Evolutionary conservation across 129 eudicot species (phyloP).

Genomic region (Cynara cardunculus): DNA sequence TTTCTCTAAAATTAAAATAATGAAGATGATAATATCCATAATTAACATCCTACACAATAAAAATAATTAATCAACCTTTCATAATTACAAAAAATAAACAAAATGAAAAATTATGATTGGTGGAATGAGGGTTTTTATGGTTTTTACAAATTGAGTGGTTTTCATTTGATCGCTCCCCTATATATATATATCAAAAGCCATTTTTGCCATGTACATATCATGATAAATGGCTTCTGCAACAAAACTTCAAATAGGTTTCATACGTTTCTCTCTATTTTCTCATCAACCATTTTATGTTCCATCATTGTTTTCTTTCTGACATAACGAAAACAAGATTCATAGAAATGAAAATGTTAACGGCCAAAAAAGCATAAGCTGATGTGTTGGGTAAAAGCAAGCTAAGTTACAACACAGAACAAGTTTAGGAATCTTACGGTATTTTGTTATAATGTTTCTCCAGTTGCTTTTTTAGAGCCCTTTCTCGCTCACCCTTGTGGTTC

Average conservation of each 20-base stretch:
- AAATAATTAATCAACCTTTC: too few species aligned
- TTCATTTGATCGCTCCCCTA: too few species aligned
- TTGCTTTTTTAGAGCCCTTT: conserved; percentile 71
- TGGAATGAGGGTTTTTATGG: too few species aligned
- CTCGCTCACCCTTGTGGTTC: conserved; percentile 77
- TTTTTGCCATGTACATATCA: neutral
- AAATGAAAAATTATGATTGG: too few species aligned
- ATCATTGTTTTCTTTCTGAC: neutral
- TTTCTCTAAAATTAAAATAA: too few species aligned
- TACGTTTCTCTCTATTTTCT: neutral
- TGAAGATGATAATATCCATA: too few species aligned
- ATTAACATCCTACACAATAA: too few species aligned
- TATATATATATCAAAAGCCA: neutral
- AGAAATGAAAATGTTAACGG: neutral
- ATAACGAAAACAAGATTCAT: neutral
- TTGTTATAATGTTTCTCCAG: conserved; percentile 56
- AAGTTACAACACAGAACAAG: conserved; percentile 1
- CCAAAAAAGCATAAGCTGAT: neutral
- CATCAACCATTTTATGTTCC: neutral
- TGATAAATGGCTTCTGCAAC: neutral
- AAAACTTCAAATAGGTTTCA: neutral
- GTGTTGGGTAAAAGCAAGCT: neutral
- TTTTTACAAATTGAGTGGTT: too few species aligned
- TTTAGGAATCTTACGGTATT: conserved; percentile 61
- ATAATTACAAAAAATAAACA: too few species aligned